These are phyloP conservation scores for Coniosporium apollinis DNA, from an alignment of 495 filamentous ascomycete genomes.

Conservation along the genomic window DNA sequence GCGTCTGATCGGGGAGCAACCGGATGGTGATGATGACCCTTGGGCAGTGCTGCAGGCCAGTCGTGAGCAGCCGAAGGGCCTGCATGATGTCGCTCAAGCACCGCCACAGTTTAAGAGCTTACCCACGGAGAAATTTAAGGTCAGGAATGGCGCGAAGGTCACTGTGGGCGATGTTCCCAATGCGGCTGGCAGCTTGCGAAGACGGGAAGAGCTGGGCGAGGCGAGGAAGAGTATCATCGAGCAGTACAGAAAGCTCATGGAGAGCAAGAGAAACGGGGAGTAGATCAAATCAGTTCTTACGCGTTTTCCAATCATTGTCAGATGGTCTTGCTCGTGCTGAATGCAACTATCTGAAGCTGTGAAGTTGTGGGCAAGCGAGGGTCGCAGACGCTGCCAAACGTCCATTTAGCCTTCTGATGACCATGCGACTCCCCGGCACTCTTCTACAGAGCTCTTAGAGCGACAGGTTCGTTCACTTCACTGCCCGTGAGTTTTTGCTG, in stretches of 20 bases:
- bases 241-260: constrained; percentile 68
- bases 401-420: too few relatives aligned
- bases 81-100: constrained; percentile 67
- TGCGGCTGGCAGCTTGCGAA: constrained; percentile 59
- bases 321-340: too few relatives aligned
- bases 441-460: too few relatives aligned
- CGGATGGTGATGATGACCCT: constrained; percentile 50
- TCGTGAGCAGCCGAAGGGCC: constrained; percentile 29
- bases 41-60: constrained; percentile 57
- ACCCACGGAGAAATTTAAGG: constrained; percentile 53
- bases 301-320: too few relatives aligned
- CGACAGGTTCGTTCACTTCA: too few relatives aligned
- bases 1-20: constrained; percentile 18
- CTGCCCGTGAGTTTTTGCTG: too few relatives aligned
- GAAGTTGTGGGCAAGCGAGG: too few relatives aligned
- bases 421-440: too few relatives aligned
- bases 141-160: constrained; percentile 47
- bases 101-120: constrained; percentile 56
- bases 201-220: constrained; percentile 63
- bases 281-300: too few relatives aligned
- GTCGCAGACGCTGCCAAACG: too few relatives aligned
- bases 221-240: constrained; percentile 65
- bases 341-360: too few relatives aligned
- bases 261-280: constrained; percentile 41
- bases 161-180: constrained; percentile 61